Percentiles rank a stretch among this genome's conserved stretches.
phyloP scores from a whole-genome alignment of 441 rosid species.

The Bocquillonia castaneifolia region DNA sequence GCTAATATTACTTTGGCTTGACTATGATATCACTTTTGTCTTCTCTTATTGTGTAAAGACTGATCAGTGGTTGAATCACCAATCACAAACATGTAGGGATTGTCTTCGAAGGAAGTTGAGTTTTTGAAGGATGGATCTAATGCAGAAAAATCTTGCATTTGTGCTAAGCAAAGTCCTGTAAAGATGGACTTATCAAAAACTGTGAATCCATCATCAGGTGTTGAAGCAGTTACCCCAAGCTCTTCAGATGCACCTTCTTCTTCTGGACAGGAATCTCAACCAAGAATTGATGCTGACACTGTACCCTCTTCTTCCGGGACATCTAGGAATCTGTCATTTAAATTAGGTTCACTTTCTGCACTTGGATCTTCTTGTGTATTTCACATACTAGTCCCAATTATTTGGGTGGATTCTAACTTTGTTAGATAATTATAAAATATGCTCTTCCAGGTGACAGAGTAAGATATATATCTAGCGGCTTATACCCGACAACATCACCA shows the following conservation, averaged over 20 bases:
- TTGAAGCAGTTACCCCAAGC: conserved; percentile 55
- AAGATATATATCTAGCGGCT: conserved; percentile 45
- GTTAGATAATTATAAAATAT: conserved; percentile 22
- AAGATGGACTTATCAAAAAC: conserved; percentile 41
- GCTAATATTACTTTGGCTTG: conserved; percentile 29
- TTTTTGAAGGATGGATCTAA: conserved; percentile 57
- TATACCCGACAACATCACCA: conserved; percentile 39
- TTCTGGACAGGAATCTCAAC: conserved; percentile 49
- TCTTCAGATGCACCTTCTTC: conserved; percentile 43
- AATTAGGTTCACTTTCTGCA: conserved; percentile 30
- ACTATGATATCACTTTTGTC: background rate
- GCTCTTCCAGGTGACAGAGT: conserved; percentile 74
- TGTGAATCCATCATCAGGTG: conserved; percentile 34
- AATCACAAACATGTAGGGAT: conserved; percentile 46
- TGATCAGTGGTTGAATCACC: conserved; percentile 24
- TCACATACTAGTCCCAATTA: conserved; percentile 10
- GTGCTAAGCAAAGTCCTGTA: conserved; percentile 39
- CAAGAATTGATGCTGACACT: conserved; percentile 48
- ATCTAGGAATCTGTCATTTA: conserved; percentile 47
- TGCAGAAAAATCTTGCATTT: conserved; percentile 51
- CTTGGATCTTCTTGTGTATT: conserved; percentile 5
- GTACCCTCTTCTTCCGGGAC: conserved; percentile 45
- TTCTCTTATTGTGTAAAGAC: conserved; percentile 13
- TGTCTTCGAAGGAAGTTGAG: conserved; percentile 78
- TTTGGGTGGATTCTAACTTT: conserved; percentile 25